phyloP scores from a whole-genome alignment of 768 basidiomycete genomes.

The Lenzites betulinus region DNA sequence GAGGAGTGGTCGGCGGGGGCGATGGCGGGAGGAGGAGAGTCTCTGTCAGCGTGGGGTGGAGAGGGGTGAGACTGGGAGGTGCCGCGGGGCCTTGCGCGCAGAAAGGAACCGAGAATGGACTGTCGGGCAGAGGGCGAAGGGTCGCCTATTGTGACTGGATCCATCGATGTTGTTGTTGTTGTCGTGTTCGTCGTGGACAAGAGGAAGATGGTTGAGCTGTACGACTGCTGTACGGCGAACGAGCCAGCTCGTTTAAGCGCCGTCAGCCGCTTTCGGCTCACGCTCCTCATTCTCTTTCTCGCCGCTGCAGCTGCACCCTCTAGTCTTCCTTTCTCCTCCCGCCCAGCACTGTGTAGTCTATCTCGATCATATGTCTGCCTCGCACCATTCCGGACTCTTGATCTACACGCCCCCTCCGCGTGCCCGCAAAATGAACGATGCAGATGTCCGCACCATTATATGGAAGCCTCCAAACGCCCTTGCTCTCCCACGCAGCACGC shows the following conservation, averaged over 20 bases:
- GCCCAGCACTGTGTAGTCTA: background rate
- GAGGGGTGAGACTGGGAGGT: constrained; percentile 58
- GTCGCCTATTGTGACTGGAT: constrained; percentile 31
- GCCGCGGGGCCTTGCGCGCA: constrained; percentile 70
- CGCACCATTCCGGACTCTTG: background rate
- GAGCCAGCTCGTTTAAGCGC: constrained; percentile 19
- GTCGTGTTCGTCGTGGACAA: constrained; percentile 16
- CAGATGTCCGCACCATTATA: background rate
- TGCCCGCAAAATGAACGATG: constrained; percentile 8
- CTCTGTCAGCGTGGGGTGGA: constrained; percentile 40
- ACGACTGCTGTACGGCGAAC: constrained; percentile 3
- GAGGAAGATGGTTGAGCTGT: constrained; percentile 15
- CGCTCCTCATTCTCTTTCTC: constrained; percentile 18
- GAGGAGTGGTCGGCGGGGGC: constrained; percentile 34
- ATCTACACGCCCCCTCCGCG: constrained; percentile 3
- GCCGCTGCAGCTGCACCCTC: background rate
- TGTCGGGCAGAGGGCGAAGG: constrained; percentile 46
- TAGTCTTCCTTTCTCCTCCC: background rate
- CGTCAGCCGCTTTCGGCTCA: constrained; percentile 22
- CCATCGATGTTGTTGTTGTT: constrained; percentile 26
- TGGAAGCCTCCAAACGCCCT: constrained; percentile 3
- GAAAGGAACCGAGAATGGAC: constrained; percentile 72
- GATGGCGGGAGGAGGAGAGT: constrained; percentile 49
- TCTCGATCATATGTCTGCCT: background rate
- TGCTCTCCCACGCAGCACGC: constrained; percentile 2